phyloP scores from a whole-genome alignment of 805 yeast species.

The Yamadazyma ubonensis region DNA sequence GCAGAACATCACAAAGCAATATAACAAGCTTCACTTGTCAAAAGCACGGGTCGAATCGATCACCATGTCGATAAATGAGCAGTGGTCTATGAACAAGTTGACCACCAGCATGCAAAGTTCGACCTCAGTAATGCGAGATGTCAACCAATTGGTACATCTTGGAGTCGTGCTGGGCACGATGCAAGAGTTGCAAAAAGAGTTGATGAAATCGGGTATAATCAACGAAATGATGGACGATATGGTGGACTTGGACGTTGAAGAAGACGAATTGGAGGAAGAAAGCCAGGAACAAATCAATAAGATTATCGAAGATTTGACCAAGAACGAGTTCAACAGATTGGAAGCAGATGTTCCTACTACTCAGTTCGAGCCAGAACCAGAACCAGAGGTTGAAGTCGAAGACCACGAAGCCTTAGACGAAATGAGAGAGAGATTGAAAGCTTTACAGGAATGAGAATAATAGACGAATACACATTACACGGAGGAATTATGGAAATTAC shows the following conservation, averaged over 20 bases:
- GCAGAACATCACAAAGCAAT: slow-evolving; percentile 69
- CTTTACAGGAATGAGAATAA: slow-evolving; percentile 53
- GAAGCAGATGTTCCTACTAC: slow-evolving; percentile 32
- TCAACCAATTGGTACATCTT: slow-evolving; percentile 69
- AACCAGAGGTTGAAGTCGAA: slow-evolving; percentile 26
- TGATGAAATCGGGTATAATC: slow-evolving; percentile 81
- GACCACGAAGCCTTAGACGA: slow-evolving; percentile 74
- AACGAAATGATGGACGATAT: slow-evolving; percentile 95
- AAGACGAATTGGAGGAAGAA: slow-evolving; percentile 57
- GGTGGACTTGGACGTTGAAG: slow-evolving; percentile 66
- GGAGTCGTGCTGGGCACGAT: slow-evolving; percentile 82
- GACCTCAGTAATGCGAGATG: slow-evolving; percentile 84
- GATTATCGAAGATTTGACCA: slow-evolving; percentile 45
- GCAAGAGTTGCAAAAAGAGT: slow-evolving; percentile 82
- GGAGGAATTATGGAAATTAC: background rate
- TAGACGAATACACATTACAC: background rate
- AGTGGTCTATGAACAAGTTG: slow-evolving; percentile 78
- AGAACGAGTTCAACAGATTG: slow-evolving; percentile 38
- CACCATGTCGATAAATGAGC: slow-evolving; percentile 86
- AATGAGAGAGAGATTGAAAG: slow-evolving; percentile 87
- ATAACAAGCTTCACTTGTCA: slow-evolving; percentile 69
- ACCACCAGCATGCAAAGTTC: slow-evolving; percentile 79
- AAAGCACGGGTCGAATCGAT: slow-evolving; percentile 85
- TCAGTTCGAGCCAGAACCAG: slow-evolving; percentile 18
- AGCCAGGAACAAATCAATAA: slow-evolving; percentile 66